Evolutionary conservation across 1,284 basidiomycete genomes (phyloP).

Genomic region (Anthracocystis setariae): DNA sequence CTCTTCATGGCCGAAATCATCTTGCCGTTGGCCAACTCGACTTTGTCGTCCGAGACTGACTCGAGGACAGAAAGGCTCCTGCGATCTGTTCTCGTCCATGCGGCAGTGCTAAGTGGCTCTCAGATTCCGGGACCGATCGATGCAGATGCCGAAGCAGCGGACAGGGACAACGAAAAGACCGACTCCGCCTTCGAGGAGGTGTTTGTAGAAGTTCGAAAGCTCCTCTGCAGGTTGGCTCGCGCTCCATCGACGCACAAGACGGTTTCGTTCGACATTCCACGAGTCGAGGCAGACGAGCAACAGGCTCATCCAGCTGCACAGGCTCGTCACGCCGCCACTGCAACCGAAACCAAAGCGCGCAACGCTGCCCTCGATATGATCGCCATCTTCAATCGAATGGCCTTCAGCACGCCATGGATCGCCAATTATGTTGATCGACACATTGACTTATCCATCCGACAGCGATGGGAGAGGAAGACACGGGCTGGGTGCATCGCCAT

Average conservation of each 20-base stretch:
- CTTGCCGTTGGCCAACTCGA: conserved; percentile 56
- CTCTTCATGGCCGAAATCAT: conserved; percentile 57
- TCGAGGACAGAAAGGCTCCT: conserved; percentile 43
- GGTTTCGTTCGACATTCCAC: conserved; percentile 18
- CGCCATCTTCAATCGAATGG: conserved; percentile 63
- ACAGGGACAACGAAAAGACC: conserved; percentile 4
- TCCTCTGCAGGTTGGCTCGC: conserved; percentile 42
- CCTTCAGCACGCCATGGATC: conserved; percentile 62
- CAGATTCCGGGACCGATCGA: conserved; percentile 43
- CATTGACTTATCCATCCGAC: conserved; percentile 25
- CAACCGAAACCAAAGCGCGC: conserved; percentile 38
- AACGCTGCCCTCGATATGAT: conserved; percentile 61
- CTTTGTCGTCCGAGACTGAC: conserved; percentile 51
- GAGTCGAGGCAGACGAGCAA: conserved; percentile 10
- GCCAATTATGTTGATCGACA: conserved; percentile 44
- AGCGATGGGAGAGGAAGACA: conserved; percentile 48
- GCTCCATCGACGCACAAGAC: conserved; percentile 15
- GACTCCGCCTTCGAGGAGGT: conserved; percentile 42
- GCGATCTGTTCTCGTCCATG: conserved; percentile 58
- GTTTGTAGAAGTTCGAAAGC: conserved; percentile 49
- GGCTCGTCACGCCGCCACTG: conserved; percentile 2
- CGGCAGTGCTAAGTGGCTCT: conserved; percentile 55
- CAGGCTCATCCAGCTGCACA: conserved; percentile 9
- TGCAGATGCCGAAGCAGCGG: conserved; percentile 27
- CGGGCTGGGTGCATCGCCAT: conserved; percentile 56